A percentile compares a stretch with the other conserved stretches of the same genome.
phyloP scores from a whole-genome alignment of 2,329 filamentous ascomycete genomes.

The Tricladium varicosporioides region DNA sequence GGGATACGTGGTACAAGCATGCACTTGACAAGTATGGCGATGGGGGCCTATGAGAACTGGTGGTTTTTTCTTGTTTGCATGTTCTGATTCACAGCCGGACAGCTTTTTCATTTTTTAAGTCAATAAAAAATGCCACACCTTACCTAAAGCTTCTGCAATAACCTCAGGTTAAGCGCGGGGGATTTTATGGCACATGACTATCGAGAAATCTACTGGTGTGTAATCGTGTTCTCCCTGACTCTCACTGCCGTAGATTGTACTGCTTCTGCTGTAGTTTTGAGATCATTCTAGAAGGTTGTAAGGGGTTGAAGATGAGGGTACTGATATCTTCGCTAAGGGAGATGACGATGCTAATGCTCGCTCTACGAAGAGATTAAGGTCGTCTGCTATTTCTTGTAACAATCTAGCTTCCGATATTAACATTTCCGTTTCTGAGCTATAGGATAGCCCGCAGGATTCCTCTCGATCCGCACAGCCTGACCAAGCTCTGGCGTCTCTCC shows the following conservation, averaged over 20 bases:
- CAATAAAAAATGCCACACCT: no score
- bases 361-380: conserved; percentile 15
- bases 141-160: no score
- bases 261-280: no score
- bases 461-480: conserved; percentile 9
- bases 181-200: no score
- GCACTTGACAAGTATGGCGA: conserved; percentile 4
- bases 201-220: no score
- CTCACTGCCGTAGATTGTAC: no score
- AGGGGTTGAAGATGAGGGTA: conserved; percentile 16
- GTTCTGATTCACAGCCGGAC: no score
- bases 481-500: conserved; percentile 9
- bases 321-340: conserved; percentile 9
- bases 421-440: conserved; percentile 7
- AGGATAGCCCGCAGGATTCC: conserved; percentile 9
- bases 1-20: conserved; percentile 6
- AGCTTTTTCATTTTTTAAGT: no score
- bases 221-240: no score
- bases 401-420: conserved; percentile 16
- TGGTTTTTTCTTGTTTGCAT: conserved; percentile 1
- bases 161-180: no score
- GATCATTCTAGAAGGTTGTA: no score
- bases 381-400: conserved; percentile 12
- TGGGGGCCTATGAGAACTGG: conserved; percentile 6
- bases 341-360: conserved; percentile 11